phyloP scores from a whole-genome alignment of 176 grass and related monocot genomes.

The Themeda triandra region DNA sequence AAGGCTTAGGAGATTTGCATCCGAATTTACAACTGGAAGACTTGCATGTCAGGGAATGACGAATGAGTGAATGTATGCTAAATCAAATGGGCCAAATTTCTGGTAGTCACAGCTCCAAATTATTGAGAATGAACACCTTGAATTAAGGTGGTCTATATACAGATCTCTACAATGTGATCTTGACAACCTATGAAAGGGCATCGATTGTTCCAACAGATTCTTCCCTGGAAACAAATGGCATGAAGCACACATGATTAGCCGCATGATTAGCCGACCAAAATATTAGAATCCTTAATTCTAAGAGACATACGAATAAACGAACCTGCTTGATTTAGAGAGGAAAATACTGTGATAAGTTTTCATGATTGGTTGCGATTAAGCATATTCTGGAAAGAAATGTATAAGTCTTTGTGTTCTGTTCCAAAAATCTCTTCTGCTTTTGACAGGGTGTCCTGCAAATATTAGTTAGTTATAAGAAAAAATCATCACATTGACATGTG shows the following conservation, averaged over 20 bases:
- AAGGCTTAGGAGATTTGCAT: not conserved
- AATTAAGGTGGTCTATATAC: slow-evolving; percentile 16
- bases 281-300: not conserved
- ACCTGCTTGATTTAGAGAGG: slow-evolving; percentile 16
- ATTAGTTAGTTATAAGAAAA: not conserved
- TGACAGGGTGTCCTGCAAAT: slow-evolving; percentile 66
- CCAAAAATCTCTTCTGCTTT: slow-evolving; percentile 96
- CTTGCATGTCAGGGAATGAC: not conserved
- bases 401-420: slow-evolving; percentile 80
- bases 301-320: not conserved
- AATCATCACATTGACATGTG: slow-evolving; percentile 3
- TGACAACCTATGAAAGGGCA: slow-evolving; percentile 4
- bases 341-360: not conserved
- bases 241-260: too few relatives aligned
- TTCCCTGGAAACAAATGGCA: slow-evolving; percentile 17
- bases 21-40: not conserved
- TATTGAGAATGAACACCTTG: not conserved
- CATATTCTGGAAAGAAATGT: slow-evolving; percentile 84
- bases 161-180: slow-evolving; percentile 10
- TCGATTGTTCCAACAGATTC: not conserved
- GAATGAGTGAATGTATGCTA: not conserved
- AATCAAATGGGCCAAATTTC: not conserved
- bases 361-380: slow-evolving; percentile 65
- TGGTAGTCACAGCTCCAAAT: not conserved
- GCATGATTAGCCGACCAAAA: slow-evolving; percentile 7